Conservation (phyloP, 352 stramenopile species). For the Phytophthora cajani region DNA sequence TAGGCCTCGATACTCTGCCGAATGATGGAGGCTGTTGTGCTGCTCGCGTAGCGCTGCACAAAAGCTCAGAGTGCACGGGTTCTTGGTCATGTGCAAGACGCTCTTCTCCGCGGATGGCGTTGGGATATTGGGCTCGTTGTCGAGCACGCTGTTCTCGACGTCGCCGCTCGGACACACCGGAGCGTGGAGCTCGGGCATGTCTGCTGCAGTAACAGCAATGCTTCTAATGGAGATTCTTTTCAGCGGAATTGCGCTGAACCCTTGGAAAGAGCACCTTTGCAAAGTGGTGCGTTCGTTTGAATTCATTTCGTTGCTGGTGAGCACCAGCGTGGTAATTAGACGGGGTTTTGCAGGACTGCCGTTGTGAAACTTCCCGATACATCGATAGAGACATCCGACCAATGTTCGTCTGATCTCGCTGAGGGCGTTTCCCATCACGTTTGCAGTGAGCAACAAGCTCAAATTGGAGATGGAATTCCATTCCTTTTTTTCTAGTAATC, state of each 20-base stretch:
- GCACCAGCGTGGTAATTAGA: neutral
- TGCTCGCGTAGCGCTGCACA: constrained; percentile 7
- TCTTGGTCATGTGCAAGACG: constrained; percentile 7
- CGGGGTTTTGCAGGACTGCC: neutral
- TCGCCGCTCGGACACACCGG: neutral
- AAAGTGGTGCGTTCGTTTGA: neutral
- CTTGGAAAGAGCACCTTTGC: neutral
- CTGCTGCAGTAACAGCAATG: neutral
- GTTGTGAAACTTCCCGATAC: neutral
- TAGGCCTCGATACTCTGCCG: constrained; percentile 19
- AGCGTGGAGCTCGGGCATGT: neutral
- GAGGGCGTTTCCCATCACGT: too few species aligned
- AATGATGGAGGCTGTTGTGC: constrained; percentile 12
- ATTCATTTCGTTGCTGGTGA: neutral
- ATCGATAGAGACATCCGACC: too few species aligned
- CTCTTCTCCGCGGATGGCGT: neutral
- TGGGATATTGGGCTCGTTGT: neutral
- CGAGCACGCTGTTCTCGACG: neutral
- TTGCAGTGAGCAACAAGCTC: too few species aligned
- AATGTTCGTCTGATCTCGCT: too few species aligned
- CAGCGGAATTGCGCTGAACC: neutral
- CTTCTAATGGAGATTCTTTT: neutral
- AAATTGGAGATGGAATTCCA: too few species aligned
- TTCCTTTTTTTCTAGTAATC: too few species aligned
- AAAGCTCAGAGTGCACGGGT: constrained; percentile 32